A percentile compares a stretch with the other conserved stretches of the same genome.
Conservation (phyloP, 441 rosid genomes). For the Erodium texanum region DNA sequence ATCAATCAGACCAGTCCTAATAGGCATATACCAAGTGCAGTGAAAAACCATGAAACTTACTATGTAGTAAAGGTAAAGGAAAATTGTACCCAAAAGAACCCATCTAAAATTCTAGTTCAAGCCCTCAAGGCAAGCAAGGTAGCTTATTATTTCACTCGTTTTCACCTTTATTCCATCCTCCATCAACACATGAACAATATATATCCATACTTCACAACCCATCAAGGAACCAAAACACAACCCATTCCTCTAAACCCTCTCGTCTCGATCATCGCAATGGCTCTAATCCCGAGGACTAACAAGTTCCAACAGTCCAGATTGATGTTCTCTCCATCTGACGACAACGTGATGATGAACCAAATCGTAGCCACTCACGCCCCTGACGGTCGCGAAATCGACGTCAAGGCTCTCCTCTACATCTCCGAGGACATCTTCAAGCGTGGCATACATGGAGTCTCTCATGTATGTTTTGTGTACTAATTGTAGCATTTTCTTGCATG, state of each 20-base stretch:
- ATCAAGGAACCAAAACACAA: conserved; percentile 9
- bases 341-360: conserved; percentile 45
- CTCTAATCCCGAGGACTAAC: conserved; percentile 18
- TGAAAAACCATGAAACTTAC: not conserved
- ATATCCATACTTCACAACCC: not conserved
- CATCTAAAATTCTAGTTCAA: not conserved
- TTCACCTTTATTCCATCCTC: not conserved
- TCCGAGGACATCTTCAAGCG: conserved; percentile 46
- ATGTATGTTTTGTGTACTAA: conserved; percentile 7
- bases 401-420: conserved; percentile 37
- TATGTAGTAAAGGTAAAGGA: not conserved
- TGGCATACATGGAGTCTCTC: conserved; percentile 6
- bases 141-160: not conserved
- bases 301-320: not conserved
- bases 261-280: too few relatives aligned
- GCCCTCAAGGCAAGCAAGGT: conserved; percentile 8
- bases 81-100: not conserved
- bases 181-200: not conserved
- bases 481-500: not conserved
- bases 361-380: conserved; percentile 51
- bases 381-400: conserved; percentile 37
- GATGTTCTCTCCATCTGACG: conserved; percentile 31
- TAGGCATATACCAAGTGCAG: too few relatives aligned
- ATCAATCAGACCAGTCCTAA: too few relatives aligned
- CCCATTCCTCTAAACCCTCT: too few relatives aligned